These are phyloP conservation scores for Fusarium agapanthi DNA, from an alignment of 2,329 filamentous ascomycete genomes.

Conservation along the genomic window DNA sequence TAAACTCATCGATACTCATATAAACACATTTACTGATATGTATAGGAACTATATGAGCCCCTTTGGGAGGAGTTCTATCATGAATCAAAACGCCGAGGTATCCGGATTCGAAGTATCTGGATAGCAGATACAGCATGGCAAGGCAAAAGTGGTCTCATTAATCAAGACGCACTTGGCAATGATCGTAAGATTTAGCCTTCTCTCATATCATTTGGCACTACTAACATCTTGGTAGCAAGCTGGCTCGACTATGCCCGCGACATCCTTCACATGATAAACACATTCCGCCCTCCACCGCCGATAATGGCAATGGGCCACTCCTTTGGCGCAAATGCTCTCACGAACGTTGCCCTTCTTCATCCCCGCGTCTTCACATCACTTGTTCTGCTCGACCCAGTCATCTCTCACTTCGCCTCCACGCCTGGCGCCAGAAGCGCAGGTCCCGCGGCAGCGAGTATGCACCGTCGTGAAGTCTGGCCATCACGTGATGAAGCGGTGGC, in stretches of 20 bases:
- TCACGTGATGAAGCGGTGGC: slow-evolving; percentile 73
- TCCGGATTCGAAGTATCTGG: slow-evolving; percentile 84
- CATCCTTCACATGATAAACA: slow-evolving; percentile 84
- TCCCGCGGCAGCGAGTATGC: slow-evolving; percentile 70
- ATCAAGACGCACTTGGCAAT: slow-evolving; percentile 79
- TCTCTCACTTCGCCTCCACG: slow-evolving; percentile 60
- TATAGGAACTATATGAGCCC: slow-evolving; percentile 88
- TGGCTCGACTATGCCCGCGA: slow-evolving; percentile 91
- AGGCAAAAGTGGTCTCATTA: slow-evolving; percentile 80
- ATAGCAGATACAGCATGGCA: slow-evolving; percentile 90
- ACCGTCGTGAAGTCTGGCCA: slow-evolving; percentile 84
- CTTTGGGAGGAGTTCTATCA: slow-evolving; percentile 84
- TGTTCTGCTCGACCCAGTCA: slow-evolving; percentile 85
- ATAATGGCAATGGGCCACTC: slow-evolving; percentile 89
- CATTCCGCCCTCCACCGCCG: slow-evolving; percentile 81
- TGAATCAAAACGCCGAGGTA: slow-evolving; percentile 63
- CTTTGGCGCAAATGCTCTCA: slow-evolving; percentile 81
- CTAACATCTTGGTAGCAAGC: slow-evolving; percentile 48
- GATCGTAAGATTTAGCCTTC: slow-evolving; percentile 69
- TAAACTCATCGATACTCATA: slow-evolving; percentile 42
- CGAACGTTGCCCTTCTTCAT: slow-evolving; percentile 77
- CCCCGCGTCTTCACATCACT: slow-evolving; percentile 81
- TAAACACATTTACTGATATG: not conserved
- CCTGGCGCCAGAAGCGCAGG: slow-evolving; percentile 46
- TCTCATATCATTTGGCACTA: not conserved